A percentile compares a stretch with the other conserved stretches of the same genome.
These are phyloP conservation scores for Leccinum boreale DNA, from an alignment of 768 basidiomycete species.

Conservation along the genomic window DNA sequence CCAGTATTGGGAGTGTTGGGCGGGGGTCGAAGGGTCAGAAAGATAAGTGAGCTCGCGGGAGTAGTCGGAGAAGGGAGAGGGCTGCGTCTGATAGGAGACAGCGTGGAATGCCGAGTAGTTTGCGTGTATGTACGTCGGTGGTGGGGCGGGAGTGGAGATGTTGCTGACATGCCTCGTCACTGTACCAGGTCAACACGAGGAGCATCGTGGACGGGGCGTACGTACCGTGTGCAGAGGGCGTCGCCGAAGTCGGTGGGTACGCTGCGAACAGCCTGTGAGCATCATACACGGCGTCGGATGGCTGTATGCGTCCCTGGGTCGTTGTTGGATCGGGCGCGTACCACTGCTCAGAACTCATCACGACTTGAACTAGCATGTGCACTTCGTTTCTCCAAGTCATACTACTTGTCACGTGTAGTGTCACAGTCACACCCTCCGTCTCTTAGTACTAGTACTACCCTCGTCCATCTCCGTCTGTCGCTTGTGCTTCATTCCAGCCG, in stretches of 20 bases:
- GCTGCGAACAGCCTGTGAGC: slow-evolving; percentile 63
- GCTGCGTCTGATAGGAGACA: slow-evolving; percentile 26
- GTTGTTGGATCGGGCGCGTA: slow-evolving; percentile 11
- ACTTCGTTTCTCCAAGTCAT: not conserved
- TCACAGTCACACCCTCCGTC: slow-evolving; percentile 39
- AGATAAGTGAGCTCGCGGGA: slow-evolving; percentile 58
- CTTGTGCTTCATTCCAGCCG: slow-evolving; percentile 68
- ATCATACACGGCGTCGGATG: slow-evolving; percentile 57
- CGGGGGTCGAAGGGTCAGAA: slow-evolving; percentile 42
- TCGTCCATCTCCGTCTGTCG: slow-evolving; percentile 60
- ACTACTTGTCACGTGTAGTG: slow-evolving; percentile 10
- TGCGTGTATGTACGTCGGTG: slow-evolving; percentile 64
- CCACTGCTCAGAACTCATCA: slow-evolving; percentile 24
- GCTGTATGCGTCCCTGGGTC: slow-evolving; percentile 12
- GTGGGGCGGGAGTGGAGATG: slow-evolving; percentile 55
- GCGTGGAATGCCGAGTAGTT: slow-evolving; percentile 24
- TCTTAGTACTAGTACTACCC: slow-evolving; percentile 48
- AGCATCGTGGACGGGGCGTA: not conserved
- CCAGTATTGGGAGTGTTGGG: slow-evolving; percentile 60
- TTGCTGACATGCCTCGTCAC: slow-evolving; percentile 65
- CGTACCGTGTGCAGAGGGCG: slow-evolving; percentile 73
- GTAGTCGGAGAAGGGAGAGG: slow-evolving; percentile 66
- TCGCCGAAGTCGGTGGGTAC: slow-evolving; percentile 75
- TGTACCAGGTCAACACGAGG: slow-evolving; percentile 30
- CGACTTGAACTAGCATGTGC: not conserved